Percentiles rank a stretch among this genome's conserved stretches.
These are phyloP conservation scores for Ophiocordyceps robertsii DNA, from an alignment of 2,329 filamentous ascomycete genomes.

Conservation along the genomic window DNA sequence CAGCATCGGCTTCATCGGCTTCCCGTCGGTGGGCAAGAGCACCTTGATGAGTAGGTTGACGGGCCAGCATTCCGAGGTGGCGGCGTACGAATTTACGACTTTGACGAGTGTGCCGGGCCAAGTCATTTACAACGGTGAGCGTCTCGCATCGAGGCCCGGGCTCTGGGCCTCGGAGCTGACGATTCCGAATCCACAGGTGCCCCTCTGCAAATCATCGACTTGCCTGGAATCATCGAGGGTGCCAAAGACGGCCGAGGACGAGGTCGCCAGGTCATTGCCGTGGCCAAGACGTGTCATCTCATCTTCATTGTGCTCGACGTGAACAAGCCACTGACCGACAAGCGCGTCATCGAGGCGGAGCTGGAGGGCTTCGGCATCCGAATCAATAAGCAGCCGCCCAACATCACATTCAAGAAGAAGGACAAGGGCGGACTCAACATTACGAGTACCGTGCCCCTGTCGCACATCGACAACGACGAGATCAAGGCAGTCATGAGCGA, in stretches of 20 bases:
- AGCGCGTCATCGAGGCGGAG: constrained; percentile 87
- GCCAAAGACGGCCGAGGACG: constrained; percentile 96
- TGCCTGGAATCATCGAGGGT: constrained; percentile 97
- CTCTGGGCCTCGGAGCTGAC: neutral
- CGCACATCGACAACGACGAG: constrained; percentile 88
- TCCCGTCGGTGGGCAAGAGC: constrained; percentile 96
- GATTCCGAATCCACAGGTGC: constrained; percentile 38
- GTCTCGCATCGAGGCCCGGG: neutral
- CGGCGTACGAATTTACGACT: constrained; percentile 97
- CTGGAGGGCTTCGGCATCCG: constrained; percentile 94
- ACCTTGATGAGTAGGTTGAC: constrained; percentile 92
- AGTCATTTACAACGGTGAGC: constrained; percentile 74
- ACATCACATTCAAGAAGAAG: constrained; percentile 99
- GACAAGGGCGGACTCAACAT: constrained; percentile 96
- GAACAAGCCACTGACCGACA: constrained; percentile 95
- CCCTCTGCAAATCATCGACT: constrained; percentile 94
- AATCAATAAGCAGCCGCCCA: constrained; percentile 93
- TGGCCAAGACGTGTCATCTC: constrained; percentile 95
- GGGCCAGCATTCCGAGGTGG: constrained; percentile 92
- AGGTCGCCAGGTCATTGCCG: constrained; percentile 95
- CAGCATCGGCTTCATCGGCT: constrained; percentile 94
- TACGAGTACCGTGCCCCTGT: constrained; percentile 83
- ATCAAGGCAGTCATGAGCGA: constrained; percentile 97
- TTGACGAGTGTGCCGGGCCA: constrained; percentile 94
- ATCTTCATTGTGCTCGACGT: constrained; percentile 98